These are phyloP conservation scores for Bullera alba DNA, from an alignment of 768 basidiomycete species.

Conservation along the genomic window DNA sequence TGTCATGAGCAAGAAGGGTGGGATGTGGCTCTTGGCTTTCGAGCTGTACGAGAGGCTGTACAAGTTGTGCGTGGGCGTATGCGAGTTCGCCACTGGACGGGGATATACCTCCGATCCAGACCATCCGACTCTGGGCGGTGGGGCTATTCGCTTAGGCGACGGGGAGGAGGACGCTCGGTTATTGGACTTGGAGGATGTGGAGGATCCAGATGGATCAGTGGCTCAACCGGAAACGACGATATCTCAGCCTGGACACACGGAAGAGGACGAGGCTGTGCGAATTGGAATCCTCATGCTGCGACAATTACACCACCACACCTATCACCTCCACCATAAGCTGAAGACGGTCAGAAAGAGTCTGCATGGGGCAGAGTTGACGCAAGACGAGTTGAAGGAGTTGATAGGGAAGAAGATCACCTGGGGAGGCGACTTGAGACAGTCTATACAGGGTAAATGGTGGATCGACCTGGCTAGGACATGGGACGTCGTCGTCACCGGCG, in stretches of 20 bases:
- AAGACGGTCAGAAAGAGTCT: background rate
- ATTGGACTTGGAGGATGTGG: slow-evolving; percentile 5
- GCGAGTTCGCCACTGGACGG: slow-evolving; percentile 36
- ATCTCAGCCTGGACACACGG: slow-evolving; percentile 3
- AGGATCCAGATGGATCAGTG: background rate
- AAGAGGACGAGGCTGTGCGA: slow-evolving; percentile 23
- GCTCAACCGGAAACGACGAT: slow-evolving; percentile 1
- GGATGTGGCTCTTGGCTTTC: slow-evolving; percentile 34
- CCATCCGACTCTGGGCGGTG: background rate
- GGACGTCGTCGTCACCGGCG: slow-evolving; percentile 10
- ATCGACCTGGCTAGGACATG: slow-evolving; percentile 17
- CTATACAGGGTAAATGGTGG: slow-evolving; percentile 21
- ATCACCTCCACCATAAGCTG: slow-evolving; percentile 23
- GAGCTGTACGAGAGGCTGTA: slow-evolving; percentile 28
- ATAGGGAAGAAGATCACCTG: slow-evolving; percentile 12
- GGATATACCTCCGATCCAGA: slow-evolving; percentile 8
- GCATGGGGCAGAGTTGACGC: slow-evolving; percentile 2
- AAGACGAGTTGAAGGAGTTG: slow-evolving; percentile 20
- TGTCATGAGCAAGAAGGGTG: slow-evolving; percentile 13
- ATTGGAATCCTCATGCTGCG: slow-evolving; percentile 23
- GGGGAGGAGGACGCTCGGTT: slow-evolving; percentile 29
- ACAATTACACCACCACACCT: slow-evolving; percentile 29
- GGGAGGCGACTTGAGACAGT: slow-evolving; percentile 1
- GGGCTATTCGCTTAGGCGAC: slow-evolving; percentile 17
- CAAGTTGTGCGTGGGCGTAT: slow-evolving; percentile 40